phyloP scores from a whole-genome alignment of 768 basidiomycete species.

The Clavulina sp. region DNA sequence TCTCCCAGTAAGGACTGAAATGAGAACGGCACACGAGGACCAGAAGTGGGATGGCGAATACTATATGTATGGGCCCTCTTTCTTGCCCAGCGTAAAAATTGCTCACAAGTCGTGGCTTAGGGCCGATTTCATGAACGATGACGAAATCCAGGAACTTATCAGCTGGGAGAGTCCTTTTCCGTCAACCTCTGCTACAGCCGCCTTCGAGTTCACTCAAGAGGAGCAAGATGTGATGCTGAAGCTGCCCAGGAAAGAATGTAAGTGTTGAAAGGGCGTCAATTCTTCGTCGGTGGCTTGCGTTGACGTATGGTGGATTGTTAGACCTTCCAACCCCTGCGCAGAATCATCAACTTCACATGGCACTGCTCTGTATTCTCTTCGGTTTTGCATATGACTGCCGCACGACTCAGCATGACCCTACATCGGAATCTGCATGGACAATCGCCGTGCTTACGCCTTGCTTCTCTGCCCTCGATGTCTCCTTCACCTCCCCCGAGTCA shows the following conservation, averaged over 20 bases:
- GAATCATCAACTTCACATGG: conserved; percentile 46
- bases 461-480: conserved; percentile 66
- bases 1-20: conserved; percentile 31
- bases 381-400: conserved; percentile 69
- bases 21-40: conserved; percentile 45
- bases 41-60: conserved; percentile 70
- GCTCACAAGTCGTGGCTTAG: conserved; percentile 23
- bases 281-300: background rate
- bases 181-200: conserved; percentile 13
- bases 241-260: conserved; percentile 37
- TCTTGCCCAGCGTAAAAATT: conserved; percentile 7
- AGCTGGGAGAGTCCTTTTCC: conserved; percentile 44
- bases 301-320: too few relatives aligned
- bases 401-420: conserved; percentile 62
- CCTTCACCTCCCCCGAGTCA: conserved; percentile 34
- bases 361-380: conserved; percentile 54
- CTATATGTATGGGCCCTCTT: conserved; percentile 43
- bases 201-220: conserved; percentile 45
- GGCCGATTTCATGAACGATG: conserved; percentile 67
- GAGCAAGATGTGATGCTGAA: conserved; percentile 51
- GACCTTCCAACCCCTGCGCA: conserved; percentile 43
- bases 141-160: conserved; percentile 53
- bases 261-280: conserved; percentile 8
- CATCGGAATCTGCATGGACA: conserved; percentile 80
- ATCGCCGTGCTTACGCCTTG: conserved; percentile 51